Conservation (phyloP, 345 rosid genomes). For the Euphorbia pulcherrima region DNA sequence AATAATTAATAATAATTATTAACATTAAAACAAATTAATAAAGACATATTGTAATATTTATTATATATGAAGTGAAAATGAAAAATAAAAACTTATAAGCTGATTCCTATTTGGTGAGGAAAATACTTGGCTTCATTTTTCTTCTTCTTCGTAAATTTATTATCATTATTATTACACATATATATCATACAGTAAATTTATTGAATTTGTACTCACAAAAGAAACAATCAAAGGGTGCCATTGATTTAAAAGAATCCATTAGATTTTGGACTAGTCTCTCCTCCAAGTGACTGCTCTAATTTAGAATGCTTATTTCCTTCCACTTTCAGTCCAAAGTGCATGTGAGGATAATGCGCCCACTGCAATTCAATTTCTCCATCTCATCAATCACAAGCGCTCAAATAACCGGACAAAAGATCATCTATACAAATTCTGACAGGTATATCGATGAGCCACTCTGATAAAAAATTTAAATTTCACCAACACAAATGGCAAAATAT, state of each 20-base stretch:
- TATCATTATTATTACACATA: not conserved
- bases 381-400: not conserved
- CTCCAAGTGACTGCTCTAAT: constrained; percentile 49
- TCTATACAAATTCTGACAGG: no score
- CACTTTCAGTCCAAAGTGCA: constrained; percentile 84
- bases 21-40: not conserved
- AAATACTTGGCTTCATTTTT: not conserved
- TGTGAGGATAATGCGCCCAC: constrained; percentile 98
- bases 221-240: constrained; percentile 9
- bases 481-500: no score
- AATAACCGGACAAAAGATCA: no score
- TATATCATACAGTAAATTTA: no score
- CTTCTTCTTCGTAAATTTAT: not conserved
- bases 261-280: constrained; percentile 48
- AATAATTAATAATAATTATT: constrained; percentile 19
- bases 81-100: not conserved
- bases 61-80: not conserved
- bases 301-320: constrained; percentile 69
- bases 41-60: not conserved
- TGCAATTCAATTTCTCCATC: constrained; percentile 20
- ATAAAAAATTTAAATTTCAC: no score
- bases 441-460: no score
- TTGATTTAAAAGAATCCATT: constrained; percentile 47
- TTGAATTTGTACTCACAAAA: constrained; percentile 1
- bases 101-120: constrained; percentile 16